These are phyloP conservation scores for Afroboletus lepidellus DNA, from an alignment of 1,284 basidiomycete species.

Conservation along the genomic window DNA sequence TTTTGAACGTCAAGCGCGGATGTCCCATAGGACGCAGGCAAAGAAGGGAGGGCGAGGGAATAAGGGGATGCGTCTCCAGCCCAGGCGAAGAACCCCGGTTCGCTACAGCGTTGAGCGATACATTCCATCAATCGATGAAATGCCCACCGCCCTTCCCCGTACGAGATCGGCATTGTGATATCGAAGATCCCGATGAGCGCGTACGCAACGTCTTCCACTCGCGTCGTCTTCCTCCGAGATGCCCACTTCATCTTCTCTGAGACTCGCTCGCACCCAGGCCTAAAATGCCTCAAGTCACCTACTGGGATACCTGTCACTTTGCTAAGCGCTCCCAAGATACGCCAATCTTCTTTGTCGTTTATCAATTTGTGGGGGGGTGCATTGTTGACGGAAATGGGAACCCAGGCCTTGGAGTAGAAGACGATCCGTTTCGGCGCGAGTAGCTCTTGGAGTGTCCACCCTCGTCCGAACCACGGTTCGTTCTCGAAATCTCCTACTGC, in stretches of 20 bases:
- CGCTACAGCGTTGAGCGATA: conserved; percentile 15
- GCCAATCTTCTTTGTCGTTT: conserved; percentile 17
- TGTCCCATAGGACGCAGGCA: conserved; percentile 14
- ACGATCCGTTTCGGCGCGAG: conserved; percentile 12
- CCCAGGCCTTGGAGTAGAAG: conserved; percentile 13
- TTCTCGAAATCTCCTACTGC: conserved; percentile 7
- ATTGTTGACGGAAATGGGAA: background rate
- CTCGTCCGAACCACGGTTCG: conserved; percentile 15
- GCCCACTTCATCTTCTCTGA: conserved; percentile 22
- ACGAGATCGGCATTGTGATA: conserved; percentile 17
- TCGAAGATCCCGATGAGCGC: conserved; percentile 18
- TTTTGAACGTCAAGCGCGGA: conserved; percentile 1
- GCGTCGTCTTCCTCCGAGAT: conserved; percentile 14
- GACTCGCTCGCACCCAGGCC: conserved; percentile 12
- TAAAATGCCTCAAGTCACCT: conserved; percentile 15
- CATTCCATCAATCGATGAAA: conserved; percentile 13
- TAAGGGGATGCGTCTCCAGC: conserved; percentile 15
- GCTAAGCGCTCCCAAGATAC: conserved; percentile 9
- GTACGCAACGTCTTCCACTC: conserved; percentile 13
- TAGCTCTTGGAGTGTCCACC: conserved; percentile 18
- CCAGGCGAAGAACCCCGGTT: conserved; percentile 22
- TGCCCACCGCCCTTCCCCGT: conserved; percentile 17
- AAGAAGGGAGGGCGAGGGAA: conserved; percentile 12
- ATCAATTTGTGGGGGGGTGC: background rate
- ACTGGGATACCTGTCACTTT: conserved; percentile 12